phyloP scores from a whole-genome alignment of 2,329 filamentous ascomycete species.

The Phialocephala subalpina region DNA sequence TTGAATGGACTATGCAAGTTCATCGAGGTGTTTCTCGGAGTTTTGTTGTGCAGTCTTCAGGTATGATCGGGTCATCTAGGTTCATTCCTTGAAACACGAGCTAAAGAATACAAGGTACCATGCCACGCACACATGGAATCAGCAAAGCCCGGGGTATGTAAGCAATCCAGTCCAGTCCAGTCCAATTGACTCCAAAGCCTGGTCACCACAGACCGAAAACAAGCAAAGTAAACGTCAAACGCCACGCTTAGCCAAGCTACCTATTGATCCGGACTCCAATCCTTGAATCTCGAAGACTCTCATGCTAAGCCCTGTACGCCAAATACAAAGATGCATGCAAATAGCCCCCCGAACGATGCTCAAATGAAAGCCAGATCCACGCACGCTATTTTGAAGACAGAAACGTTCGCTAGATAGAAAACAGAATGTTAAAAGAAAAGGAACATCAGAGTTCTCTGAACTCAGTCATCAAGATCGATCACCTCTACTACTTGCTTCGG shows the following conservation, averaged over 20 bases:
- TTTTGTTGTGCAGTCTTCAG: background rate
- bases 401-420: conserved; percentile 1
- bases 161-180: conserved; percentile 2
- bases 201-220: background rate
- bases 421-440: conserved; percentile 8
- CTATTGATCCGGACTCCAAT: background rate
- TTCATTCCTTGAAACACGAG: conserved; percentile 1
- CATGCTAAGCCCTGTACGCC: conserved; percentile 9
- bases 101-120: conserved; percentile 1
- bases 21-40: no score
- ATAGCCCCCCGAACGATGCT: background rate
- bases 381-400: background rate
- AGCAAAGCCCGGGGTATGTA: conserved; percentile 6
- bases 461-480: conserved; percentile 39
- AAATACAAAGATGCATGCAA: conserved; percentile 12
- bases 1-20: background rate
- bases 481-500: conserved; percentile 33
- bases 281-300: background rate
- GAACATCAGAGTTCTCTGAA: conserved; percentile 24
- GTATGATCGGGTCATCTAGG: background rate
- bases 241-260: conserved; percentile 8
- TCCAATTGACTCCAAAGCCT: conserved; percentile 2
- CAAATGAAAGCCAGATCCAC: conserved; percentile 2
- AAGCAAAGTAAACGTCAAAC: conserved; percentile 1
- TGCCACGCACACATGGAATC: background rate